These are phyloP conservation scores for Symmetrospora coprosmae DNA, from an alignment of 768 basidiomycete species.

Conservation along the genomic window DNA sequence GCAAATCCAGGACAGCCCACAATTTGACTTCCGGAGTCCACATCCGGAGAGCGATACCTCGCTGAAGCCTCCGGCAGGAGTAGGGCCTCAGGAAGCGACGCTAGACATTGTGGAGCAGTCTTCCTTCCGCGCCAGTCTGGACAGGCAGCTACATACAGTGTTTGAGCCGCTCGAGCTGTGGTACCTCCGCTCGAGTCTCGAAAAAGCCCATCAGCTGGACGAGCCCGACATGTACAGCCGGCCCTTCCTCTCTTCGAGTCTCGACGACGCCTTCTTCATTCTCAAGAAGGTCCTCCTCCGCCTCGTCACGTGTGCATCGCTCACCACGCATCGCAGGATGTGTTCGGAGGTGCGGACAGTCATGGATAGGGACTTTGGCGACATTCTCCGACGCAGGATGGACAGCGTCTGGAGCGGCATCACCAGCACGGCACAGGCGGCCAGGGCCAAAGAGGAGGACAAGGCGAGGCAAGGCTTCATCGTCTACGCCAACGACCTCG, in stretches of 20 bases:
- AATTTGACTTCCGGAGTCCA: too few relatives aligned
- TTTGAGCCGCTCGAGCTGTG: slow-evolving; percentile 83
- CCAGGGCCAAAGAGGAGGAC: slow-evolving; percentile 53
- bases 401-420: slow-evolving; percentile 59
- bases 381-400: slow-evolving; percentile 65
- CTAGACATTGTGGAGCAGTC: slow-evolving; percentile 29
- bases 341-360: slow-evolving; percentile 43
- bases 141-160: slow-evolving; percentile 54
- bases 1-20: too few relatives aligned
- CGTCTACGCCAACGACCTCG: slow-evolving; percentile 84
- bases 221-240: slow-evolving; percentile 52
- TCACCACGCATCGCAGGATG: slow-evolving; percentile 49
- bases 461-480: slow-evolving; percentile 69
- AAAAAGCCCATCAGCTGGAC: slow-evolving; percentile 83
- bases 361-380: slow-evolving; percentile 69
- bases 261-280: slow-evolving; percentile 90
- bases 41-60: too few relatives aligned
- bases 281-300: slow-evolving; percentile 69
- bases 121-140: slow-evolving; percentile 44
- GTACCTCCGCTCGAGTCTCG: slow-evolving; percentile 73
- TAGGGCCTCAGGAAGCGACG: slow-evolving; percentile 6
- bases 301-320: slow-evolving; percentile 53
- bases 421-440: slow-evolving; percentile 42
- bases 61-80: too few relatives aligned
- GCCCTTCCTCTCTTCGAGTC: slow-evolving; percentile 42